These are phyloP conservation scores for Tetradesmus lagerheimii DNA, from an alignment of 139 green algal genomes.

Conservation along the genomic window DNA sequence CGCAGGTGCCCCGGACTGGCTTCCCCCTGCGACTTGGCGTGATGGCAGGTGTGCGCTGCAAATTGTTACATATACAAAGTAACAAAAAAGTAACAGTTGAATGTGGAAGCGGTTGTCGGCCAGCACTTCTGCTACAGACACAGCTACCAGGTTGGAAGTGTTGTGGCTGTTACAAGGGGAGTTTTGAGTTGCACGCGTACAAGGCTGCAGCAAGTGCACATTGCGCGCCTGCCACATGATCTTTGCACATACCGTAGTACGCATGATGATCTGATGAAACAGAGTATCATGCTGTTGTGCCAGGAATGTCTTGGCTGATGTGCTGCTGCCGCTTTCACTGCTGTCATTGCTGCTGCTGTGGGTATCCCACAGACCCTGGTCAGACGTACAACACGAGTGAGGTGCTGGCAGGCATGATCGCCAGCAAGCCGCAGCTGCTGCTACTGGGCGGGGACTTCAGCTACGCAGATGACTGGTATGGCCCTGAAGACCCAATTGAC, in stretches of 20 bases:
- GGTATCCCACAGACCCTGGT: conserved; percentile 73
- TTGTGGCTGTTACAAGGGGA: no score
- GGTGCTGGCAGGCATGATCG: conserved; percentile 73
- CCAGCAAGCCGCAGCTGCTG: conserved; percentile 51
- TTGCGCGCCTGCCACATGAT: background rate
- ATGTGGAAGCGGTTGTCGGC: no score
- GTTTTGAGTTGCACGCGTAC: no score
- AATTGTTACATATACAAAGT: no score
- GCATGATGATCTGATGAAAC: no score
- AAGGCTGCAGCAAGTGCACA: no score
- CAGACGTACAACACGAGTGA: conserved; percentile 80
- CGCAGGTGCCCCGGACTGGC: background rate
- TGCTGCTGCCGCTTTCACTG: background rate
- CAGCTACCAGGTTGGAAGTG: no score
- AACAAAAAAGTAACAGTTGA: no score
- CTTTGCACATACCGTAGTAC: no score
- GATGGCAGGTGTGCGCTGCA: conserved; percentile 21
- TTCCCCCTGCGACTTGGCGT: conserved; percentile 27
- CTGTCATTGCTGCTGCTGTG: background rate
- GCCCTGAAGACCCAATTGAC: background rate
- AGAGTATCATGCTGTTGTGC: background rate
- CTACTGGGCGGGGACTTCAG: conserved; percentile 84
- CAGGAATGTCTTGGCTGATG: background rate
- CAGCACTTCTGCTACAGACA: no score
- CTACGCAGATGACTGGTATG: conserved; percentile 84